A percentile compares a stretch with the other conserved stretches of the same genome.
These are phyloP conservation scores for Aristolochia californica DNA, from an alignment of 164 flowering plant species.

Conservation along the genomic window DNA sequence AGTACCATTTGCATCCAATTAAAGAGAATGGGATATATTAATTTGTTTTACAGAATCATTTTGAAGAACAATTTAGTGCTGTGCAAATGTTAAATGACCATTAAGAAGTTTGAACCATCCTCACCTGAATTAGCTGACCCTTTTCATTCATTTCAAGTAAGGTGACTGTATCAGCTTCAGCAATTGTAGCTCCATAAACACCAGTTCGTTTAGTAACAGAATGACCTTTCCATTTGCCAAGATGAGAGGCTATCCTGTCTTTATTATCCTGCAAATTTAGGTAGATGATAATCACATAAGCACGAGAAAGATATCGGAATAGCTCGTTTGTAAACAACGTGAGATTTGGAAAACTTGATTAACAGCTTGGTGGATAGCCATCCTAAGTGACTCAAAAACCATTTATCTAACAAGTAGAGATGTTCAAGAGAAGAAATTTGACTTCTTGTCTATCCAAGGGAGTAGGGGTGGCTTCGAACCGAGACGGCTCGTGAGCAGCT, in stretches of 20 bases:
- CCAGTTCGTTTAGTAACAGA: slow-evolving; percentile 88
- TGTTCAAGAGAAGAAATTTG: too few relatives aligned
- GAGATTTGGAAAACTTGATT: not conserved
- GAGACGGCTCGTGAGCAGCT: too few relatives aligned
- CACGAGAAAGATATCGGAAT: not conserved
- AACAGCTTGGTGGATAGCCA: too few relatives aligned
- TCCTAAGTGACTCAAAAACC: too few relatives aligned
- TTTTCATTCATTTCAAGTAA: slow-evolving; percentile 56
- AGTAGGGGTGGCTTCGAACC: too few relatives aligned
- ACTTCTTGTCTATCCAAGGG: too few relatives aligned
- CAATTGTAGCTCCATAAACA: slow-evolving; percentile 84
- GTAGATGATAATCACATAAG: not conserved
- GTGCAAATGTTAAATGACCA: too few relatives aligned
- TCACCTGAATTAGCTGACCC: slow-evolving; percentile 72
- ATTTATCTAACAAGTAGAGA: too few relatives aligned
- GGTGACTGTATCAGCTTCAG: slow-evolving; percentile 61
- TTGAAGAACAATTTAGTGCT: too few relatives aligned
- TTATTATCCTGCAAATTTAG: slow-evolving; percentile 9
- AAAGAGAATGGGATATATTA: not conserved
- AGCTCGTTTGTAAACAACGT: not conserved
- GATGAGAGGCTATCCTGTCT: slow-evolving; percentile 47
- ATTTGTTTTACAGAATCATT: too few relatives aligned
- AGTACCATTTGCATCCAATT: not conserved
- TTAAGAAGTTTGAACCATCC: not conserved
- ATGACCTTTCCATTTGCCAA: slow-evolving; percentile 85